Percentiles rank a stretch among this genome's conserved stretches.
phyloP scores from a whole-genome alignment of 2,329 filamentous ascomycete species.

The Dactylellina sp. region DNA sequence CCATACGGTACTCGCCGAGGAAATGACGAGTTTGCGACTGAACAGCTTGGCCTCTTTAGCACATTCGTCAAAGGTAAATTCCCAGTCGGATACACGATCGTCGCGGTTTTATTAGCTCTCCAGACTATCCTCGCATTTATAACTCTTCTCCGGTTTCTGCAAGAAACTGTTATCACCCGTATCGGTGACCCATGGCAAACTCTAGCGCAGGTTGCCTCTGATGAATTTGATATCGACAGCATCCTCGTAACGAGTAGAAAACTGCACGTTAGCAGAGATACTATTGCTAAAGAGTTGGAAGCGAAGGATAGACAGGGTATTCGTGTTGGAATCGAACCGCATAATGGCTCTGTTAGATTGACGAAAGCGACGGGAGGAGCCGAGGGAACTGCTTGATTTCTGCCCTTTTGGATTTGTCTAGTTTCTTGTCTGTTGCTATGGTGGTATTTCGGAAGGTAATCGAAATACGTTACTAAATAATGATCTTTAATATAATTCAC shows the following conservation, averaged over 20 bases:
- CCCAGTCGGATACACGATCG: constrained; percentile 12
- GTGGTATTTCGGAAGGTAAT: too few species aligned
- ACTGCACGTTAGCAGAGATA: constrained; percentile 7
- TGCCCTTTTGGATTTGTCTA: neutral
- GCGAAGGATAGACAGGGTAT: neutral
- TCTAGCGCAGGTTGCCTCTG: constrained; percentile 14
- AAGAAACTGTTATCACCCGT: constrained; percentile 12
- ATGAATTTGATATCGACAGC: constrained; percentile 11
- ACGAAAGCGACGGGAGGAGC: constrained; percentile 2
- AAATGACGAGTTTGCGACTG: neutral
- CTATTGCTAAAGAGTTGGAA: constrained; percentile 20
- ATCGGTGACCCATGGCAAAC: constrained; percentile 37
- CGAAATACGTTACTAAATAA: too few species aligned
- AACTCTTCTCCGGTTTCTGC: constrained; percentile 21
- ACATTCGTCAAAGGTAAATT: constrained; percentile 9
- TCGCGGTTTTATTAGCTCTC: constrained; percentile 12
- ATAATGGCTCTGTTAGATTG: constrained; percentile 5
- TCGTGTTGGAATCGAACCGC: constrained; percentile 5
- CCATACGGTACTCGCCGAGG: constrained; percentile 28
- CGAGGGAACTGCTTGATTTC: neutral
- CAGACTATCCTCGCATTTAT: constrained; percentile 23
- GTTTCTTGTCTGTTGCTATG: too few species aligned
- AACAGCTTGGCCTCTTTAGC: constrained; percentile 16
- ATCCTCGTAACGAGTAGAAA: constrained; percentile 14
- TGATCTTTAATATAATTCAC: too few species aligned